Evolutionary conservation across 2,329 filamentous ascomycete genomes (phyloP).

Genomic region (Aureobasidium musti): DNA sequence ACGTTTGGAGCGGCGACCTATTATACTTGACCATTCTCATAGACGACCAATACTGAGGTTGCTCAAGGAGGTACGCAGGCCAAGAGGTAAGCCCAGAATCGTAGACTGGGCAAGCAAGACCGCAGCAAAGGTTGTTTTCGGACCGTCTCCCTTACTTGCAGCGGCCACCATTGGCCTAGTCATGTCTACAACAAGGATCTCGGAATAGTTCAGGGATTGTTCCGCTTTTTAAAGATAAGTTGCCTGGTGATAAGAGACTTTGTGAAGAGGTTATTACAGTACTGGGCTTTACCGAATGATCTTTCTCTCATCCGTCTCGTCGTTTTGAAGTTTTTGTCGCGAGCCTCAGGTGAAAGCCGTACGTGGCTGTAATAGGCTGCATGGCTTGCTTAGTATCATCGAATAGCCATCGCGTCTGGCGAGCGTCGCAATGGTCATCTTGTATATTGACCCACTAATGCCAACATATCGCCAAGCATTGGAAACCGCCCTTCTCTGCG

Average conservation of each 20-base stretch:
- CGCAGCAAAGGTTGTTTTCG: conserved; percentile 6
- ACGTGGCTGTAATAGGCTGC: not conserved
- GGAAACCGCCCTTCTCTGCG: not conserved
- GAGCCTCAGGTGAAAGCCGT: too few species aligned
- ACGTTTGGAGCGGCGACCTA: not conserved
- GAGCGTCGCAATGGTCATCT: not conserved
- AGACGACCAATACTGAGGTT: not conserved
- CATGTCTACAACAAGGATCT: not conserved
- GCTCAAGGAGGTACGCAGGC: conserved; percentile 10
- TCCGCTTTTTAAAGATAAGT: not conserved
- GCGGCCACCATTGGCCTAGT: not conserved
- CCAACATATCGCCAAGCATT: not conserved
- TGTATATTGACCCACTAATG: not conserved
- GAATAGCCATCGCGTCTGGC: not conserved
- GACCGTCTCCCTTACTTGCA: not conserved
- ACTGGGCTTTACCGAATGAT: not conserved
- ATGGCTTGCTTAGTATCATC: not conserved
- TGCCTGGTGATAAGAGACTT: not conserved
- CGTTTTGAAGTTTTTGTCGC: not conserved
- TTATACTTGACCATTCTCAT: conserved; percentile 10
- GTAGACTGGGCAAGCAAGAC: conserved; percentile 6
- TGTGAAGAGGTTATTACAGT: not conserved
- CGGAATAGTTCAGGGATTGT: too few species aligned
- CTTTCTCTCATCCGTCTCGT: not conserved
- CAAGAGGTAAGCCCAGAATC: conserved; percentile 23